These are phyloP conservation scores for Thamnidium elegans DNA, from an alignment of 192 early-diverging fungal genomes.

Conservation along the genomic window DNA sequence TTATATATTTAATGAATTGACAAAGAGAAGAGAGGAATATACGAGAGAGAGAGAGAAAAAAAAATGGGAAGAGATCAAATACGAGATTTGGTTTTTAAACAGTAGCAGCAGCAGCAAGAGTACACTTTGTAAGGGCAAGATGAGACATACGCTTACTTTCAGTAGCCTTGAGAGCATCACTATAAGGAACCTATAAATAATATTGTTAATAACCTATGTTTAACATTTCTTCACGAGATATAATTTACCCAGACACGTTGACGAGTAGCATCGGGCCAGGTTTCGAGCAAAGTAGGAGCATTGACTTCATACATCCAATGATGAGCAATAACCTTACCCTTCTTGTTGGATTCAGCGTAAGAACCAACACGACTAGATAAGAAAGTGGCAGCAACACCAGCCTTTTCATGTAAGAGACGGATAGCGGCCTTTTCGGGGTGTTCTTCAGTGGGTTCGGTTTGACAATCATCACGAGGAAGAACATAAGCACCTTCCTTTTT, in stretches of 20 bases:
- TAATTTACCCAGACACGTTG: slow-evolving; percentile 27
- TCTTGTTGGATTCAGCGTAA: slow-evolving; percentile 34
- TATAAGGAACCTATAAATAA: slow-evolving; percentile 1
- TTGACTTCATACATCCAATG: slow-evolving; percentile 37
- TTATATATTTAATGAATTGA: no score
- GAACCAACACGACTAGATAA: slow-evolving; percentile 20
- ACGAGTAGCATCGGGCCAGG: slow-evolving; percentile 21
- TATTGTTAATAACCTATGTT: no score
- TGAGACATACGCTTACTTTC: slow-evolving; percentile 16
- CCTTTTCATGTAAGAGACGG: slow-evolving; percentile 21
- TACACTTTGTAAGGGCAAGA: slow-evolving; percentile 21
- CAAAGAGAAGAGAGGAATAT: no score
- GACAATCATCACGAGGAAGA: slow-evolving; percentile 29
- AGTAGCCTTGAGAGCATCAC: slow-evolving; percentile 9
- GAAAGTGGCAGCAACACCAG: slow-evolving; percentile 14
- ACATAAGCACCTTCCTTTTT: slow-evolving; percentile 29
- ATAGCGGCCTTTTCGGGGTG: slow-evolving; percentile 28
- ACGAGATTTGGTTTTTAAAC: not conserved
- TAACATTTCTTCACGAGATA: not conserved
- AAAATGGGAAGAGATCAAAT: not conserved
- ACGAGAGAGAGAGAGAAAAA: no score
- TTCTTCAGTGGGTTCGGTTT: slow-evolving; percentile 16
- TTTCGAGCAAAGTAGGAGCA: not conserved
- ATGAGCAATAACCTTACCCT: slow-evolving; percentile 28
- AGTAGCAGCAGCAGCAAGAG: slow-evolving; percentile 9